Conservation (phyloP, 2,329 filamentous ascomycete species). For the Macrophomina tecta region DNA sequence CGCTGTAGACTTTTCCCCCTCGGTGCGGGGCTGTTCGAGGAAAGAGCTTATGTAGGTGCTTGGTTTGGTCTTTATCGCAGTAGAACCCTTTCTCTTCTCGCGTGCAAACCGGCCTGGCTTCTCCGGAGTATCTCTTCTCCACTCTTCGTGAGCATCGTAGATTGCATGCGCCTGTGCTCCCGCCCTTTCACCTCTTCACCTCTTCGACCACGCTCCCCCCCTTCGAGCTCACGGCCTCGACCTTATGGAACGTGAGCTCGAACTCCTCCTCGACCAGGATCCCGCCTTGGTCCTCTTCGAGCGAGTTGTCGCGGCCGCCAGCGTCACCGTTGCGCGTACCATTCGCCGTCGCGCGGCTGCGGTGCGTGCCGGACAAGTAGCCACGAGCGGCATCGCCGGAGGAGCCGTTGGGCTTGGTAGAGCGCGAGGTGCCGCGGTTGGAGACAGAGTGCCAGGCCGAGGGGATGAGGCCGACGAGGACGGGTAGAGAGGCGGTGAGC, state of each 20-base stretch:
- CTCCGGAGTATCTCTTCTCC: too few species aligned
- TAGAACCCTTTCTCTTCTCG: too few species aligned
- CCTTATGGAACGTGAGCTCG: constrained; percentile 10
- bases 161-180: too few species aligned
- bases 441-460: constrained; percentile 12
- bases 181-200: background rate
- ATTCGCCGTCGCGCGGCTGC: background rate
- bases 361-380: background rate
- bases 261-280: constrained; percentile 16
- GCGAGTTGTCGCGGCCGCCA: background rate
- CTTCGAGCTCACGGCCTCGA: background rate
- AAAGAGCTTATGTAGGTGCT: too few species aligned
- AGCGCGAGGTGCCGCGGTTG: background rate
- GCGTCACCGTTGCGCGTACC: too few species aligned
- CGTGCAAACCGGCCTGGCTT: too few species aligned
- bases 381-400: background rate
- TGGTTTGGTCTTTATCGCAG: too few species aligned
- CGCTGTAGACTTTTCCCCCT: too few species aligned
- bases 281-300: background rate
- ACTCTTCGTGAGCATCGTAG: too few species aligned
- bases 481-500: constrained; percentile 22
- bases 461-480: constrained; percentile 17
- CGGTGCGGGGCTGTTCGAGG: too few species aligned
- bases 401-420: background rate
- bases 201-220: background rate